Evolutionary conservation across 1,284 basidiomycete genomes (phyloP).

Genomic region (Apiotrichum laibachii): DNA sequence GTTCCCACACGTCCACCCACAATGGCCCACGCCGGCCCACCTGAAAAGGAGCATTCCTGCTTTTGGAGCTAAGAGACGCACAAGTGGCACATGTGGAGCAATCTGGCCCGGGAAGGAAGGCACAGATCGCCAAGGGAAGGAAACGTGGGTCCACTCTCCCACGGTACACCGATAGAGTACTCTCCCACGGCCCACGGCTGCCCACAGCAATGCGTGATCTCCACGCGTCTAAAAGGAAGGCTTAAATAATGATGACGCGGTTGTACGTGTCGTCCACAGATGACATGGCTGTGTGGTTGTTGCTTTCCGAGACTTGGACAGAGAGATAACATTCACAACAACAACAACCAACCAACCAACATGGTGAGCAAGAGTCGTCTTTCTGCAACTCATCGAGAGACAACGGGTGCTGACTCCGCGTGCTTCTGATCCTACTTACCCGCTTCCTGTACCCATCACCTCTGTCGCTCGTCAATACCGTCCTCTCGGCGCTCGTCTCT

Average conservation of each 20-base stretch:
- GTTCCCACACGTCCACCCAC: no score
- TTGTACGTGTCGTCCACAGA: no score
- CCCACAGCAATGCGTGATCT: no score
- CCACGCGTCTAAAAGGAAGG: no score
- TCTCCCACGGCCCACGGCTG: no score
- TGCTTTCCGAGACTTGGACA: not conserved
- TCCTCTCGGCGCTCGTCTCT: not conserved
- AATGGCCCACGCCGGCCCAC: no score
- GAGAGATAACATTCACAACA: not conserved
- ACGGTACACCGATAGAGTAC: not conserved
- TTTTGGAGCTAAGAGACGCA: no score
- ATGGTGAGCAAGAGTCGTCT: not conserved
- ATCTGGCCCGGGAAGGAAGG: no score
- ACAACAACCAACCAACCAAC: not conserved
- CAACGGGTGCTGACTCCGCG: not conserved
- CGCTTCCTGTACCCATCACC: not conserved
- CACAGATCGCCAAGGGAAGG: no score
- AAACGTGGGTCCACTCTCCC: not conserved
- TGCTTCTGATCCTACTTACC: not conserved
- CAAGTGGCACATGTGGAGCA: no score
- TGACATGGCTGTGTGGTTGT: not conserved
- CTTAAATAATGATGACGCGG: no score
- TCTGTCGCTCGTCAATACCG: not conserved
- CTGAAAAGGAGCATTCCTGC: no score
- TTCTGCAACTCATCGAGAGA: not conserved